These are phyloP conservation scores for Trichoderma asperellum DNA, from an alignment of 2,329 filamentous ascomycete species.

Conservation along the genomic window DNA sequence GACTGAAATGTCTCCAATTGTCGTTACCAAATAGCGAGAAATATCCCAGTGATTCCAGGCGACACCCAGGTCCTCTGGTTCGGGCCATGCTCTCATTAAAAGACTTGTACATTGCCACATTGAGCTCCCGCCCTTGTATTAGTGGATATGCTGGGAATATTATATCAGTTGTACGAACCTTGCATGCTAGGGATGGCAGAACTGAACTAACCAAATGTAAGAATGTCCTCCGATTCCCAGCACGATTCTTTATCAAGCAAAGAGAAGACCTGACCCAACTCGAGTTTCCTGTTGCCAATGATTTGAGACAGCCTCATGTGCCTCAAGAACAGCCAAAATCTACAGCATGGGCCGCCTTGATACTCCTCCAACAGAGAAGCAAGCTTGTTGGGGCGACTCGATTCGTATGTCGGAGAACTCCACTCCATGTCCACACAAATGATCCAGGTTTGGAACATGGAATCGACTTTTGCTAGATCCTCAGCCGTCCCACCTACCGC, in stretches of 20 bases:
- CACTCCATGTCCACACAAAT: conserved; percentile 4
- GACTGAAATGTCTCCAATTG: not conserved
- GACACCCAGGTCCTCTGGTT: not conserved
- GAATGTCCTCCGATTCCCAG: not conserved
- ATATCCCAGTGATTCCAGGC: not conserved
- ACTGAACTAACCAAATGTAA: not conserved
- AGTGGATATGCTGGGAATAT: not conserved
- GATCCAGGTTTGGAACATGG: not conserved
- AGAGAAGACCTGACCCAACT: not conserved
- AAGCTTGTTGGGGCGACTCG: not conserved
- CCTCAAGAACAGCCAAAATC: conserved; percentile 11
- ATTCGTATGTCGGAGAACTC: not conserved
- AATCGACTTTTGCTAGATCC: not conserved
- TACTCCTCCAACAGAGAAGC: not conserved
- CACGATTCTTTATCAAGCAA: not conserved
- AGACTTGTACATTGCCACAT: conserved; percentile 10
- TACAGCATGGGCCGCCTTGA: not conserved
- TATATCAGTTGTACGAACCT: not conserved
- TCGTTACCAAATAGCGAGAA: not conserved
- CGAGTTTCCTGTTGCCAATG: not conserved
- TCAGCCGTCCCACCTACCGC: not conserved
- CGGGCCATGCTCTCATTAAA: not conserved
- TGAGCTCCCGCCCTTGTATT: not conserved
- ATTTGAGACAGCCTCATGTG: not conserved
- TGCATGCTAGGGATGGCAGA: not conserved